Evolutionary conservation across 495 filamentous ascomycete species (phyloP).

Genomic region (Mycothermus thermophilus): DNA sequence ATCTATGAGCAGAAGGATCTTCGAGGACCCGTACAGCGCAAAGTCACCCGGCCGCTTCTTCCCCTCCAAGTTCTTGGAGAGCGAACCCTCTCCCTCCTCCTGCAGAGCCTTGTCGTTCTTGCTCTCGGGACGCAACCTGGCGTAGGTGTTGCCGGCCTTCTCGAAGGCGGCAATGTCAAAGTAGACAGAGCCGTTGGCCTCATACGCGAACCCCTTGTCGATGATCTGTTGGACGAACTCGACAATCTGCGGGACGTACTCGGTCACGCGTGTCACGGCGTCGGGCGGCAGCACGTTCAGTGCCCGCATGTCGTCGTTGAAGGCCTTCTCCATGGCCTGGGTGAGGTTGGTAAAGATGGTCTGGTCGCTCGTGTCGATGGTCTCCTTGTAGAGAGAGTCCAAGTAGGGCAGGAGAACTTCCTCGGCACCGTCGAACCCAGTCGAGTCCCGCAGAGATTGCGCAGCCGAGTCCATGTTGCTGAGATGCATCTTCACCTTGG

Average conservation of each 20-base stretch:
- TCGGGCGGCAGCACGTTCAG: conserved; percentile 80
- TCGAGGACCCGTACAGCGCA: conserved; percentile 39
- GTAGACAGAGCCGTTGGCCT: conserved; percentile 77
- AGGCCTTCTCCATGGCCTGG: conserved; percentile 65
- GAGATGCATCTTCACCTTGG: conserved; percentile 91
- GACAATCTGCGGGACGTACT: conserved; percentile 74
- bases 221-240: conserved; percentile 57
- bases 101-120: conserved; percentile 66
- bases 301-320: conserved; percentile 69
- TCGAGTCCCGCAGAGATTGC: conserved; percentile 35
- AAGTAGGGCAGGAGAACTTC: conserved; percentile 74
- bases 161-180: conserved; percentile 89
- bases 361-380: conserved; percentile 62
- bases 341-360: conserved; percentile 62
- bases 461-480: conserved; percentile 55
- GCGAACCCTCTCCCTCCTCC: conserved; percentile 80
- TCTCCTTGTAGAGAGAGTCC: conserved; percentile 59
- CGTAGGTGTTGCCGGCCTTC: conserved; percentile 66
- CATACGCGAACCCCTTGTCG: conserved; percentile 78
- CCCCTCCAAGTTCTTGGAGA: conserved; percentile 50
- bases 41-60: conserved; percentile 73
- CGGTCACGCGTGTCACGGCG: conserved; percentile 71
- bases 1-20: no score
- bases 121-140: conserved; percentile 76
- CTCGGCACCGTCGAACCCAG: conserved; percentile 36